Percentiles rank a stretch among this genome's conserved stretches.
Evolutionary conservation across 306 rosid species (phyloP).

Genomic region (Coriaria nepalensis): DNA sequence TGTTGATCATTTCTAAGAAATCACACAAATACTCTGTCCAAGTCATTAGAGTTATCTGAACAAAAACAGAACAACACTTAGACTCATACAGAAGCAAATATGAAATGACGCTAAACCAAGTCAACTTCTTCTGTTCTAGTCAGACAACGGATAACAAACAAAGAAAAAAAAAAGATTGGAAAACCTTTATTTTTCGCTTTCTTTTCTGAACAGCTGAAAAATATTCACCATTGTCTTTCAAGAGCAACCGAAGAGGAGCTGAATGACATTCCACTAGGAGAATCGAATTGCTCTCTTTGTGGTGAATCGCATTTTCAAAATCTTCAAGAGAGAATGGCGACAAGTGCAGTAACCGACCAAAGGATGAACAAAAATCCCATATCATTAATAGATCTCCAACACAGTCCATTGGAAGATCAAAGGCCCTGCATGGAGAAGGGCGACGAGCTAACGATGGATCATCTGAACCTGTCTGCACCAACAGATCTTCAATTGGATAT

Average conservation of each 20-base stretch:
- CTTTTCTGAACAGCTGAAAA: slow-evolving; percentile 34
- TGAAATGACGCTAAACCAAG: background rate
- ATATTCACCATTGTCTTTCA: slow-evolving; percentile 42
- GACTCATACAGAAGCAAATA: background rate
- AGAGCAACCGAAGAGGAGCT: slow-evolving; percentile 65
- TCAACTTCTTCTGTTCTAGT: background rate
- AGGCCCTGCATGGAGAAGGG: slow-evolving; percentile 66
- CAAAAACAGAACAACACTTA: slow-evolving; percentile 11
- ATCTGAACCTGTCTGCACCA: slow-evolving; percentile 62
- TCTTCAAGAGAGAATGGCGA: slow-evolving; percentile 74
- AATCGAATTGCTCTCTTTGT: slow-evolving; percentile 53
- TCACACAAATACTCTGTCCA: slow-evolving; percentile 80
- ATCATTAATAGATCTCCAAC: slow-evolving; percentile 79
- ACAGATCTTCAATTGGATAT: slow-evolving; percentile 86
- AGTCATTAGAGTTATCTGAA: slow-evolving; percentile 68
- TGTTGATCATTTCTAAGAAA: slow-evolving; percentile 57
- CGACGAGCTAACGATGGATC: slow-evolving; percentile 66
- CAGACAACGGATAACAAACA: slow-evolving; percentile 2
- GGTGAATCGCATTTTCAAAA: slow-evolving; percentile 77
- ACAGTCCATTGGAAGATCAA: slow-evolving; percentile 55
- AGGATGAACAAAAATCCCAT: slow-evolving; percentile 84
- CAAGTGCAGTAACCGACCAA: slow-evolving; percentile 52
- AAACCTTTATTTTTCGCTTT: slow-evolving; percentile 50
- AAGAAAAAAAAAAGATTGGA: slow-evolving; percentile 11
- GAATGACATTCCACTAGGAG: slow-evolving; percentile 90